phyloP scores from a whole-genome alignment of 169 alveolate genomes.

The Blepharisma undulans region DNA sequence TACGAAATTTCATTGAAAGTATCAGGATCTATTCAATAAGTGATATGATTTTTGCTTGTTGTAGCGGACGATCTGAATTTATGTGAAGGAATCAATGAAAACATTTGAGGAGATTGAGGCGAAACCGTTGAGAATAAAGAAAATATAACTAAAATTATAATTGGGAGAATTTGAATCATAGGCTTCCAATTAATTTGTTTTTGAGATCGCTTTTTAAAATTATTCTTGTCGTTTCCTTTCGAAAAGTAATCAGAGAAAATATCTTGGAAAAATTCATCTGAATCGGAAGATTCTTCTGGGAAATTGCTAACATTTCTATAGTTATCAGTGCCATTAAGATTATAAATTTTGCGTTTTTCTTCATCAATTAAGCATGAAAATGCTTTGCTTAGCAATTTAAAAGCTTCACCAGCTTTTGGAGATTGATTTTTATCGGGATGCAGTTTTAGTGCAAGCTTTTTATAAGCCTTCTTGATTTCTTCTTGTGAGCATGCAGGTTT shows the following conservation, averaged over 20 bases:
- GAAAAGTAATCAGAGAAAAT: not conserved
- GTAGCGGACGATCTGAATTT: not conserved
- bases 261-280: not conserved
- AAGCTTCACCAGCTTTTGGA: constrained; percentile 80
- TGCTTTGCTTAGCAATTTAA: constrained; percentile 74
- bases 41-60: not conserved
- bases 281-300: not conserved
- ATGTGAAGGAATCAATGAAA: not conserved
- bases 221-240: not conserved
- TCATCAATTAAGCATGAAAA: constrained; percentile 78
- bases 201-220: not conserved
- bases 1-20: not conserved
- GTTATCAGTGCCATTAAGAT: constrained; percentile 74
- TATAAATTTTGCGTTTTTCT: constrained; percentile 74
- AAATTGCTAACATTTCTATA: not conserved
- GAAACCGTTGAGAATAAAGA: not conserved
- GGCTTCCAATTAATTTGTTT: not conserved
- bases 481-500: constrained; percentile 63
- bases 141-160: not conserved
- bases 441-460: constrained; percentile 76
- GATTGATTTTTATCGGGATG: constrained; percentile 86
- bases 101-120: not conserved
- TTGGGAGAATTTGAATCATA: not conserved
- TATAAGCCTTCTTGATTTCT: constrained; percentile 81
- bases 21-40: not conserved